These are phyloP conservation scores for Scortechinia acanthostroma DNA, from an alignment of 2,329 filamentous ascomycete genomes.

Conservation along the genomic window DNA sequence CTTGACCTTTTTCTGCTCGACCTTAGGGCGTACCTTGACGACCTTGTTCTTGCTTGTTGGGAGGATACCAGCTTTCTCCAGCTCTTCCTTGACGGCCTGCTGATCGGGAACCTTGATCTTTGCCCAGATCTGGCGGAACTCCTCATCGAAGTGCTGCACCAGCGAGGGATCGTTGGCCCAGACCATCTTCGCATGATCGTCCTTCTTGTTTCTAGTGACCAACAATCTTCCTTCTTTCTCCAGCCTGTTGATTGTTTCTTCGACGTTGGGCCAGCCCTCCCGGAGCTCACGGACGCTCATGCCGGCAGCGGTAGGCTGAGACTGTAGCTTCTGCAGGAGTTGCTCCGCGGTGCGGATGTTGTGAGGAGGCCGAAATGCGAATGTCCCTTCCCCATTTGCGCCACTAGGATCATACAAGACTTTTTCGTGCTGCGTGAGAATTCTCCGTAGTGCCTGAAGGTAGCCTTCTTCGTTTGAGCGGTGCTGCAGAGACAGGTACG, in stretches of 20 bases:
- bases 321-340: slow-evolving; percentile 47
- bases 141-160: slow-evolving; percentile 41
- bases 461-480: slow-evolving; percentile 29
- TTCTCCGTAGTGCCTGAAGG: slow-evolving; percentile 33
- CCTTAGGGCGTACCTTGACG: slow-evolving; percentile 34
- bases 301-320: slow-evolving; percentile 45
- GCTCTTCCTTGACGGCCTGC: slow-evolving; percentile 44
- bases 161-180: slow-evolving; percentile 55
- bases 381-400: slow-evolving; percentile 37
- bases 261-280: slow-evolving; percentile 53
- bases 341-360: slow-evolving; percentile 50
- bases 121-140: slow-evolving; percentile 52
- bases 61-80: slow-evolving; percentile 48
- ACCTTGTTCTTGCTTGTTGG: slow-evolving; percentile 52
- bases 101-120: slow-evolving; percentile 48
- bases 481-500: slow-evolving; percentile 43
- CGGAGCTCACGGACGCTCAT: slow-evolving; percentile 52
- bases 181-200: slow-evolving; percentile 49
- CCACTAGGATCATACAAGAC: slow-evolving; percentile 42
- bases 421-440: slow-evolving; percentile 42
- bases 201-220: slow-evolving; percentile 54
- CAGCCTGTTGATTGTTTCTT: slow-evolving; percentile 45
- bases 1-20: slow-evolving; percentile 46
- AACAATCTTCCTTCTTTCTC: slow-evolving; percentile 50
- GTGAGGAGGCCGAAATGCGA: slow-evolving; percentile 50